phyloP scores from a whole-genome alignment of 1,284 basidiomycete species.

The Naganishia sp. region DNA sequence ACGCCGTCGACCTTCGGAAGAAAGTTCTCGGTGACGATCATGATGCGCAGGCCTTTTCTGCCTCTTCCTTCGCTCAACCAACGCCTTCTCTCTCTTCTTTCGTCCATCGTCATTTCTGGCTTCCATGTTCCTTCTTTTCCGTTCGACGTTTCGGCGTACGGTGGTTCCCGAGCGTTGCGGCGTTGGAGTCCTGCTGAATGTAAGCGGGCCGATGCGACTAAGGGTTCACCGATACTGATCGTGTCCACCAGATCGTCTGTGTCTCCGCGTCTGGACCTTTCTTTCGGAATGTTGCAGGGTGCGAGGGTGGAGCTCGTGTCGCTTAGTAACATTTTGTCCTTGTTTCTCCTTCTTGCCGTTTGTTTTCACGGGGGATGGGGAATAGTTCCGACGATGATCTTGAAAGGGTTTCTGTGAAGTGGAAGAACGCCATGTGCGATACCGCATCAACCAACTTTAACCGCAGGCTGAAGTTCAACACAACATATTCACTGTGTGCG shows the following conservation, averaged over 20 bases:
- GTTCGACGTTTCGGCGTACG: background rate
- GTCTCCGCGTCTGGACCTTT: background rate
- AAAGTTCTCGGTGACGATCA: slow-evolving; percentile 59
- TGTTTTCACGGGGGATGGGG: background rate
- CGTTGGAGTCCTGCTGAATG: no score
- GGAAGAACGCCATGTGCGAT: no score
- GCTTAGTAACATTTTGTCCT: background rate
- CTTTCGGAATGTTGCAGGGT: background rate
- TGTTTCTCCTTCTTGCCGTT: background rate
- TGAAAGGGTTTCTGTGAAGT: background rate
- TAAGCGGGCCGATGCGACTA: background rate
- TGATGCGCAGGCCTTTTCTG: slow-evolving; percentile 42
- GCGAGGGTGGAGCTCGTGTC: background rate
- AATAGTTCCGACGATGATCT: background rate
- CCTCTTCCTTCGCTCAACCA: slow-evolving; percentile 44
- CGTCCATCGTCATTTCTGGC: slow-evolving; percentile 40
- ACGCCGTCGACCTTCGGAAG: slow-evolving; percentile 62
- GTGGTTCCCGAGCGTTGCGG: background rate
- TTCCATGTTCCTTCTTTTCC: slow-evolving; percentile 38
- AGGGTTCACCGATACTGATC: background rate
- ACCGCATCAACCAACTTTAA: no score
- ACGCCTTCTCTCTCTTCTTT: slow-evolving; percentile 41
- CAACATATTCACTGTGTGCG: no score
- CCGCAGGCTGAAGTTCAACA: no score
- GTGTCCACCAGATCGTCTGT: background rate